Conservation (phyloP, 768 basidiomycete species). For the Trametes coccinea region DNA sequence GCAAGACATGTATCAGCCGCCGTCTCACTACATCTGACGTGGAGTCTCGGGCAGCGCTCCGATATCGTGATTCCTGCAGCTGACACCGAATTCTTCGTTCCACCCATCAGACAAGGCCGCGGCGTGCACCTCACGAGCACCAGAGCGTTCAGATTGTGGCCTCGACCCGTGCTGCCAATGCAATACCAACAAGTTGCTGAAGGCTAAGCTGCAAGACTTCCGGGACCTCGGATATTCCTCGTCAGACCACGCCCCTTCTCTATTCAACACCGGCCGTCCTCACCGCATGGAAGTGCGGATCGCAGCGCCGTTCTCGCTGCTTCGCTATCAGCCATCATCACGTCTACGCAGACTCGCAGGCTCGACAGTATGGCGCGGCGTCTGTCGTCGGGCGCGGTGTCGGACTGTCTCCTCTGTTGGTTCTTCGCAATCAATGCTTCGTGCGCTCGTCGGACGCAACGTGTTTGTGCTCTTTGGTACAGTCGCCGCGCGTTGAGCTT, state of each 20-base stretch:
- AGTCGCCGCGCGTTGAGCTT: not conserved
- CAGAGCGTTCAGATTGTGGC: not conserved
- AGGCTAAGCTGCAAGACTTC: not conserved
- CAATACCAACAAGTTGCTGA: too few species aligned
- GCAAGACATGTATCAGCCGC: not conserved
- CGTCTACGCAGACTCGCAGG: not conserved
- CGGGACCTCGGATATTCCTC: slow-evolving; percentile 11
- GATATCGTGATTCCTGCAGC: not conserved
- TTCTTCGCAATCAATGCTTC: slow-evolving; percentile 1
- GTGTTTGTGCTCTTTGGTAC: not conserved
- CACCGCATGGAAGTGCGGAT: slow-evolving; percentile 10
- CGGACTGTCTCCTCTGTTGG: not conserved
- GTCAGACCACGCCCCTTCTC: slow-evolving; percentile 14
- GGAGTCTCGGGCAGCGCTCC: not conserved
- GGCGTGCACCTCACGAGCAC: not conserved
- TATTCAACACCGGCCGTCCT: slow-evolving; percentile 7
- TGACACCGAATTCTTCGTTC: not conserved
- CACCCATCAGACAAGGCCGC: not conserved
- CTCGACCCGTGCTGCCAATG: too few species aligned
- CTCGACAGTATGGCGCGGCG: not conserved
- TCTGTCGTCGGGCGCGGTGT: not conserved
- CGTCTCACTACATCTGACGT: not conserved
- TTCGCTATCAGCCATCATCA: slow-evolving; percentile 5
- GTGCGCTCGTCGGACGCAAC: slow-evolving; percentile 15
- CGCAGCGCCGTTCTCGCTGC: slow-evolving; percentile 15